Evolutionary conservation across 2,329 filamentous ascomycete species (phyloP).

Genomic region (Alternaria arborescens): DNA sequence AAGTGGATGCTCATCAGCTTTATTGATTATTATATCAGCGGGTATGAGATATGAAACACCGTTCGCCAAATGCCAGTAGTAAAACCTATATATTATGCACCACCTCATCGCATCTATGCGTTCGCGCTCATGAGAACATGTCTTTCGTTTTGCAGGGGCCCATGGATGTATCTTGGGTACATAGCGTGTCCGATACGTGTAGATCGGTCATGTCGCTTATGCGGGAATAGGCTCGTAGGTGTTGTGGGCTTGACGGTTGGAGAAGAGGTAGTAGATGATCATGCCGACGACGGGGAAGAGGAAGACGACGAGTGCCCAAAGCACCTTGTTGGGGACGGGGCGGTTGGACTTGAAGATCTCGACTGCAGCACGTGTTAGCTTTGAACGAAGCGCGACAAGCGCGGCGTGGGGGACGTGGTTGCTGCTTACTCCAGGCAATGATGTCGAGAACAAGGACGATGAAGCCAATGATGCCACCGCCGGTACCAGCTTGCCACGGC

Average conservation of each 20-base stretch:
- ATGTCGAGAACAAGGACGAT: conserved; percentile 70
- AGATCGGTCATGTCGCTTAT: conserved; percentile 13
- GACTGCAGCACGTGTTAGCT: conserved; percentile 55
- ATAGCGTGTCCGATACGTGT: not conserved
- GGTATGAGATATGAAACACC: not conserved
- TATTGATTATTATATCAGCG: not conserved
- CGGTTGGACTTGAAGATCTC: conserved; percentile 72
- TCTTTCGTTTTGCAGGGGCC: not conserved
- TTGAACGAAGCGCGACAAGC: not conserved
- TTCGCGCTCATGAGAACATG: not conserved
- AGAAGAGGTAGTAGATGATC: conserved; percentile 71
- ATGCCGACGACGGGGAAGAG: conserved; percentile 70
- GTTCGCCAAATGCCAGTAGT: not conserved
- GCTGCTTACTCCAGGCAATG: conserved; percentile 66
- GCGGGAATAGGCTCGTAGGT: conserved; percentile 62
- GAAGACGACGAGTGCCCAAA: conserved; percentile 71
- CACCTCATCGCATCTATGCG: not conserved
- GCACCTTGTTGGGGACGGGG: conserved; percentile 64
- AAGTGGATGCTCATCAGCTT: not conserved
- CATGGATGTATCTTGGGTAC: not conserved
- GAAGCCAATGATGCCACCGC: conserved; percentile 69
- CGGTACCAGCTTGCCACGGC: conserved; percentile 67
- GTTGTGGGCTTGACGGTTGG: conserved; percentile 66
- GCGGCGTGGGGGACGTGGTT: too few species aligned
- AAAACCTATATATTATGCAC: not conserved